Base-by-base conservation (phyloP, 2,329 filamentous ascomycete species). In the Gnomoniopsis sp. region DNA sequence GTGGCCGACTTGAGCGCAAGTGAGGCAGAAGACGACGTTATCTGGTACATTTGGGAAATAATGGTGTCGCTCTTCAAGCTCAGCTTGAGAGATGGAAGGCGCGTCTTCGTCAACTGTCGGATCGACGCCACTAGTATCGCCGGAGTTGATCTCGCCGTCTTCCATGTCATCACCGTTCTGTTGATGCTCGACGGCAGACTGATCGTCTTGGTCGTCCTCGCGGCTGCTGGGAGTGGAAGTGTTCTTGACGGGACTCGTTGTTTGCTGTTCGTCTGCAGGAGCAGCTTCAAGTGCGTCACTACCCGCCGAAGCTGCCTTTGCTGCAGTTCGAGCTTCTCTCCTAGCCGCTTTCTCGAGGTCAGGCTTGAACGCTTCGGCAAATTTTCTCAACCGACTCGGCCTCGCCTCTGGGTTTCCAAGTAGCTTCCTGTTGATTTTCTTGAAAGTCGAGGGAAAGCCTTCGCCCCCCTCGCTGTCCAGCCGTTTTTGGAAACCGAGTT, bases 1-100 rank as follows among this genome's bases (percentile, higher is more conserved):
- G 68, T 88, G 85, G 12, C 77, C 78, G 44, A 69, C 66, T 21
- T 73, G 70, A 6, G 79, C 80, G 63, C 84, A 87, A 38, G 75
- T 71, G 54, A 84, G 69, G 65, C 84, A 87, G 66, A 78, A 76
- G 3, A 68, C 66, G 26, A 73, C 71, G 23, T 75, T 68, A 26
- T 77, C 71, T 17, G 69, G 65, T 33, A 79, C 72, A 1, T 77
- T 77, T 2, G 82, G 81, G 60, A 85, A 87, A 64, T 84, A 84
- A 62, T 66, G 74, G 22, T 63, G 71, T 60, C 79, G 77, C 57
- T 78, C 72, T 21, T 66, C 67, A 21, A 73, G 58, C 53, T 75
- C 75, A 26, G 74, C 69, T 11, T 69, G 66, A 19, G 57, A 44
- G 22, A 19, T 30, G 14, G 38, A 19, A 21, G 52, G 38, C 15